A percentile compares a stretch with the other conserved stretches of the same genome.
phyloP scores from a whole-genome alignment of 139 green algal species.

The Marvania coccoides region DNA sequence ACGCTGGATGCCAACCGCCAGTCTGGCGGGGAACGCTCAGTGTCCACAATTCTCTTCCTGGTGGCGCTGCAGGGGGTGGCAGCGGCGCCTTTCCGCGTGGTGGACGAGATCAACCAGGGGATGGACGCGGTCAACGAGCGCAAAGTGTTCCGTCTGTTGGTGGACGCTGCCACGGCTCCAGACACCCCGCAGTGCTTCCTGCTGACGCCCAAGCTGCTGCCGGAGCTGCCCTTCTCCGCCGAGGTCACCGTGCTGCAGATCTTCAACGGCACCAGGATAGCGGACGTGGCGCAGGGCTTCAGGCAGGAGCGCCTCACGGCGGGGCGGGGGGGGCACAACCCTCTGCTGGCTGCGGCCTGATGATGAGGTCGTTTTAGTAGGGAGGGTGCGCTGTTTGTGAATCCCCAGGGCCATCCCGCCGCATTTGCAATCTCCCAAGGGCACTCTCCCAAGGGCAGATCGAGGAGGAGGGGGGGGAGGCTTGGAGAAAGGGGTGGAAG shows the following conservation, averaged over 20 bases:
- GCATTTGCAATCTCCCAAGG: no score
- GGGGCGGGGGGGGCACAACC: no score
- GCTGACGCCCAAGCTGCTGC: conserved; percentile 96
- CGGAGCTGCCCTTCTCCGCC: conserved; percentile 69
- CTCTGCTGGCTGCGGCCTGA: no score
- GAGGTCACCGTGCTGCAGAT: conserved; percentile 71
- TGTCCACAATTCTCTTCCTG: conserved; percentile 97
- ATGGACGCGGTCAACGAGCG: conserved; percentile 97
- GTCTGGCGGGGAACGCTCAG: conserved; percentile 87
- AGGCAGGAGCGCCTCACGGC: no score
- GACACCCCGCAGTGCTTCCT: conserved; percentile 89
- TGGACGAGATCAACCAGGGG: conserved; percentile 99
- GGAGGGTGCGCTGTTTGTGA: no score
- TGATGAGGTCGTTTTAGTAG: no score
- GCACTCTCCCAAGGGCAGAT: no score
- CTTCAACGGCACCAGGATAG: conserved; percentile 62
- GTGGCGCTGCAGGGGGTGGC: conserved; percentile 88
- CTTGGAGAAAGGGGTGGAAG: no score
- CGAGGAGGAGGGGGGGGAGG: no score
- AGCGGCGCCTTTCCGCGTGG: conserved; percentile 87
- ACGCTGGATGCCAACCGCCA: conserved; percentile 75
- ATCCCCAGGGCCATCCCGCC: no score
- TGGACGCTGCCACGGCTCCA: conserved; percentile 40
- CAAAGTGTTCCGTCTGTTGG: conserved; percentile 85
- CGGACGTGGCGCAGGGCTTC: conserved; percentile 9